phyloP scores from a whole-genome alignment of 768 basidiomycete species.

The Hemileccinum rubropunctum region DNA sequence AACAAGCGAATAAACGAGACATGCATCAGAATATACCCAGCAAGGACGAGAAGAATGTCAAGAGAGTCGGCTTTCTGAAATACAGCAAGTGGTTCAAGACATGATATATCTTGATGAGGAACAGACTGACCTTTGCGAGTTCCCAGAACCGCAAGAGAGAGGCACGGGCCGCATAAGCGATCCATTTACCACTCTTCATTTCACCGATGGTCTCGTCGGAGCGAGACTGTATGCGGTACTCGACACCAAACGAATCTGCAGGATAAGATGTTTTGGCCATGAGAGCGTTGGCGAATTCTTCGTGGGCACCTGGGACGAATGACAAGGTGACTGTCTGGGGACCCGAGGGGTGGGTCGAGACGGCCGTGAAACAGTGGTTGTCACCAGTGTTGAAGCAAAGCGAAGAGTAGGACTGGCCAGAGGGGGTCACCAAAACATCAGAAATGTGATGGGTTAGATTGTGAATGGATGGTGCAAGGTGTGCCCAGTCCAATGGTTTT shows the following conservation, averaged over 20 bases:
- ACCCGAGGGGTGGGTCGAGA: conserved; percentile 33
- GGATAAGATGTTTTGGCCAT: conserved; percentile 28
- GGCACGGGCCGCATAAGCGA: conserved; percentile 79
- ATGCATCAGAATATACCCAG: conserved; percentile 96
- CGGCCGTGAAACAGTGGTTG: conserved; percentile 40
- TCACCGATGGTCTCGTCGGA: conserved; percentile 56
- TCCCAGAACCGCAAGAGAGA: conserved; percentile 82
- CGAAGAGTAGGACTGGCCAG: conserved; percentile 47
- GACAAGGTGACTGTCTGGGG: conserved; percentile 48
- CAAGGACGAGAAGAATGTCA: conserved; percentile 91
- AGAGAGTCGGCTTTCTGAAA: conserved; percentile 87
- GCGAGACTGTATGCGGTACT: conserved; percentile 49
- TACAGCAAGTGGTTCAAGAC: conserved; percentile 15
- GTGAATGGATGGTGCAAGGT: conserved; percentile 41
- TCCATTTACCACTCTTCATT: conserved; percentile 83
- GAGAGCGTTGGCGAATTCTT: conserved; percentile 48
- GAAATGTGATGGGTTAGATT: conserved; percentile 53
- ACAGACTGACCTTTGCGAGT: conserved; percentile 63
- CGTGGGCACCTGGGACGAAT: conserved; percentile 47
- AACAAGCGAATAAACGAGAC: conserved; percentile 90
- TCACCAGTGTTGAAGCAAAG: conserved; percentile 45
- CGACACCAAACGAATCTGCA: conserved; percentile 40
- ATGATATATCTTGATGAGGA: neutral
- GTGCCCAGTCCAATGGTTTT: conserved; percentile 35
- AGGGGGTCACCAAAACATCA: conserved; percentile 36